Conservation (phyloP, 768 basidiomycete genomes). For the Multifurca ochricompacta region DNA sequence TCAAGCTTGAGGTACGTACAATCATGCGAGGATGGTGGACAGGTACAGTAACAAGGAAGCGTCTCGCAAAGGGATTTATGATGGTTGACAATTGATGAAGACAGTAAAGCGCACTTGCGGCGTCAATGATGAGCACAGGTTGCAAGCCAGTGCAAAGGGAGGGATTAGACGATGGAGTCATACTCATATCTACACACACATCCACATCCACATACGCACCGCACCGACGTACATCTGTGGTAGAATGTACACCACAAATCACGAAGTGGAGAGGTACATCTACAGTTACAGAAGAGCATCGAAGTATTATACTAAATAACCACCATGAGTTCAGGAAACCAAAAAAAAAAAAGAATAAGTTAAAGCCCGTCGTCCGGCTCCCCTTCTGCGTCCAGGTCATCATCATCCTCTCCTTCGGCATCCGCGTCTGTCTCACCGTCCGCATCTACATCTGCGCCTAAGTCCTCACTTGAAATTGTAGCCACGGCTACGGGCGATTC, state of each 20-base stretch:
- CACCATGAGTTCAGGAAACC: constrained; percentile 3
- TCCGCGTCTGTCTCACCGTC: constrained; percentile 41
- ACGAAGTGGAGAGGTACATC: constrained; percentile 13
- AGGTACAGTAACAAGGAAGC: constrained; percentile 37
- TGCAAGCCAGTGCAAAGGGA: too few species aligned
- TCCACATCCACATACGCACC: constrained; percentile 1
- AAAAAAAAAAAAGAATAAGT: constrained; percentile 14
- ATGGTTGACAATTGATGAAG: constrained; percentile 2
- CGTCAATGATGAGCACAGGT: neutral
- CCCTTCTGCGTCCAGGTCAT: constrained; percentile 29
- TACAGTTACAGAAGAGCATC: constrained; percentile 14
- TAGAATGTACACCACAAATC: too few species aligned
- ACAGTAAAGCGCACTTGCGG: constrained; percentile 2
- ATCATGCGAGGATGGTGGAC: constrained; percentile 39
- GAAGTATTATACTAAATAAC: constrained; percentile 14
- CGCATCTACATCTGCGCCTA: constrained; percentile 24
- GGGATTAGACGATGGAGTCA: too few species aligned
- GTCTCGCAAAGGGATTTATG: constrained; percentile 46
- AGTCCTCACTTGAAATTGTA: neutral
- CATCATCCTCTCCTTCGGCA: constrained; percentile 31
- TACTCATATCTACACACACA: constrained; percentile 1
- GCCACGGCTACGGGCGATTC: constrained; percentile 18
- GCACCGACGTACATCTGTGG: too few species aligned
- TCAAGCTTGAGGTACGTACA: constrained; percentile 61
- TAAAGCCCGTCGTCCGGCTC: constrained; percentile 26